Evolutionary conservation across 2,329 filamentous ascomycete species (phyloP), one percentile per base, ranked within the genome.

Genomic region (Lojkania enalia): DNA sequence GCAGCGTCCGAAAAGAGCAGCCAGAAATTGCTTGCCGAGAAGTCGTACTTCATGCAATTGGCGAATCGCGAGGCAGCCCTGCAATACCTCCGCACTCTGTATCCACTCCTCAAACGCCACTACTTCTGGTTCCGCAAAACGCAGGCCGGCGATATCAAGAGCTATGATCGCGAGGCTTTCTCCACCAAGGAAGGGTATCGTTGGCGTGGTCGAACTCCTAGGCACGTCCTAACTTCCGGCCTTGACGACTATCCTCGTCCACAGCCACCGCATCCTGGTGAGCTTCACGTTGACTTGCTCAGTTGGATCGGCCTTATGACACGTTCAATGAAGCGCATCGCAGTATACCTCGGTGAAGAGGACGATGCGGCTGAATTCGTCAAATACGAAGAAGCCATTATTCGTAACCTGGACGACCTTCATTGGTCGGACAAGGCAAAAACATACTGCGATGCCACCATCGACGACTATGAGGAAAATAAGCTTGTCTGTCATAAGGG

Each of bases 221-320:
- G 84, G 36, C 94, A 97, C 67, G 87, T 95, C 50, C 78, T 99
- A 37, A 95, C 94, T 4, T 96, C 90, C 40, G 94, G 94, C 2
- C 81, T 99, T 2, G 94, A 99, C 62, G 94, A 99, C 73, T 99
- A 97, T 66, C 94, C 94, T 38, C 88, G 94, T 37, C 81, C 94
- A 6, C 89, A 95, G 70, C 91, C 94, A 12, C 94, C 94, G 19
- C 91, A 96, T 68, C 92, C 94, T 0, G 92, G 90, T 61, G 94
- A 99, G 81, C 80, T 99, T 38, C 92, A 99, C 68, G 85, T 95
- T 20, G 94, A 99, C 71, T 78, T 97, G 42, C 87, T 99, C 69
- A 88, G 88, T 40, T 99, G 94, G 94, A 87, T 99, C 73, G 94
- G 92, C n/a, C 83, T 96, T 75, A 95, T 96, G 89, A 86, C 88